Evolutionary conservation across 179 eudicot genomes (phyloP).

Genomic region (Beta corolliflora): DNA sequence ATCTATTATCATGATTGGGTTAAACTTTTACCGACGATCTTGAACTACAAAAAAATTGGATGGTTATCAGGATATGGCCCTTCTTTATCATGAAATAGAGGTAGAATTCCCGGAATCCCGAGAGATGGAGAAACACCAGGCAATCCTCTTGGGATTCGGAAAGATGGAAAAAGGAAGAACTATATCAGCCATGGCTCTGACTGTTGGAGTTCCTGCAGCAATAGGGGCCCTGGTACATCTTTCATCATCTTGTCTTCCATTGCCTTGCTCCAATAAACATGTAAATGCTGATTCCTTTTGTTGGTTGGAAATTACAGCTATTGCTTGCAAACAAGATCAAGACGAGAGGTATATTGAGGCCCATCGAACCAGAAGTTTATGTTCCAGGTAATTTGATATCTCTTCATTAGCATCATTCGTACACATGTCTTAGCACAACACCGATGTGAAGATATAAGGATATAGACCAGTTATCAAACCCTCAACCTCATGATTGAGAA

Average conservation of each 20-base stretch:
- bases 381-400: conserved; percentile 58
- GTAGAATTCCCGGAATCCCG: conserved; percentile 62
- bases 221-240: conserved; percentile 79
- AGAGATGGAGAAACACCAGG: conserved; percentile 58
- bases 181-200: conserved; percentile 84
- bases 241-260: conserved; percentile 5
- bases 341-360: conserved; percentile 79
- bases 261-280: neutral
- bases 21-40: neutral
- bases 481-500: neutral
- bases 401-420: neutral
- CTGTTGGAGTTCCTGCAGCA: conserved; percentile 93
- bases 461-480: neutral
- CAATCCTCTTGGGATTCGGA: conserved; percentile 84
- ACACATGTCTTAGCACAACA: neutral
- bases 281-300: conserved; percentile 1
- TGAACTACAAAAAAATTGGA: neutral
- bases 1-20: neutral
- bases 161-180: conserved; percentile 59
- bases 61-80: conserved; percentile 80
- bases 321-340: conserved; percentile 71
- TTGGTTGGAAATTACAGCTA: conserved; percentile 50
- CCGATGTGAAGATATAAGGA: neutral
- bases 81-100: conserved; percentile 89
- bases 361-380: conserved; percentile 79